Evolutionary conservation across 345 rosid genomes (phyloP).

Genomic region (Litchi chinensis): DNA sequence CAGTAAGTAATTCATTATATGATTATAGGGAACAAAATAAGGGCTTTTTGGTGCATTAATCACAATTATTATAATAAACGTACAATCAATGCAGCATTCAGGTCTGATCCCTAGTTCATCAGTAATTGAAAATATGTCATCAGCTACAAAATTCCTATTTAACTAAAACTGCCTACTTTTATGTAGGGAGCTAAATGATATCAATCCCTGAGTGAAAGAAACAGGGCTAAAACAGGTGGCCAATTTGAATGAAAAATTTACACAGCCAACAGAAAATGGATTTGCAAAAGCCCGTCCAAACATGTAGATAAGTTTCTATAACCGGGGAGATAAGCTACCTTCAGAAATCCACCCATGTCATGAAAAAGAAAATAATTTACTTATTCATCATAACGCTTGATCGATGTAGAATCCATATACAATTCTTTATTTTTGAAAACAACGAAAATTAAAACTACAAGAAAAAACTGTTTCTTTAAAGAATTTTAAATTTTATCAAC

Average conservation of each 20-base stretch:
- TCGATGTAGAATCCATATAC: background rate
- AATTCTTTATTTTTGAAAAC: background rate
- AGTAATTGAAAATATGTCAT: background rate
- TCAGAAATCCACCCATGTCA: background rate
- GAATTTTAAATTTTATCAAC: too few species aligned
- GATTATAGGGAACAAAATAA: background rate
- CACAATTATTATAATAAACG: background rate
- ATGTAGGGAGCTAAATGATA: background rate
- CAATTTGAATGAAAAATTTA: background rate
- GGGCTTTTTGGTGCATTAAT: too few species aligned
- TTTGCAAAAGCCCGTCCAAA: background rate
- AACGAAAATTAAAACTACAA: too few species aligned
- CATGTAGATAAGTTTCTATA: background rate
- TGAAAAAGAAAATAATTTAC: background rate
- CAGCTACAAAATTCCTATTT: background rate
- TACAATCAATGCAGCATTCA: background rate
- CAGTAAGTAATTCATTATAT: background rate
- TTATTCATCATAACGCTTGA: background rate
- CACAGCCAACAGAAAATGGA: background rate
- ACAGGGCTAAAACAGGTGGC: background rate
- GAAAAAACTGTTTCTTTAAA: background rate
- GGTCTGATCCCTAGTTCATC: background rate
- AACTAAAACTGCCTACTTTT: background rate
- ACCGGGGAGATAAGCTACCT: too few species aligned
- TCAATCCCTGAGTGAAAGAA: background rate